Conservation (phyloP, 768 basidiomycete genomes). For the Astraeus odoratus region DNA sequence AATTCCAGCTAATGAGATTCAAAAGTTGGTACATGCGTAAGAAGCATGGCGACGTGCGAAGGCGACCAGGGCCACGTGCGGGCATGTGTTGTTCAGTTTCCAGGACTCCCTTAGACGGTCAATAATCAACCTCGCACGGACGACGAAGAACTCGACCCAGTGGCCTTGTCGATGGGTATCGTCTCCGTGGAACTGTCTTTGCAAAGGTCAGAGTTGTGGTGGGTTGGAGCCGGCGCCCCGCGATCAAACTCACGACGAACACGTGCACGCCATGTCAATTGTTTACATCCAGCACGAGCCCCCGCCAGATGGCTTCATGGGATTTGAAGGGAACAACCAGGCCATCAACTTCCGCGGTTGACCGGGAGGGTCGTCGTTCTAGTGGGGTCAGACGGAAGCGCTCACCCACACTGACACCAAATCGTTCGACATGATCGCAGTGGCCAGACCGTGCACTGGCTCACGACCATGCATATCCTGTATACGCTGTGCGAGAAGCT, state of each 20-base stretch:
- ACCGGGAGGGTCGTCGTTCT: background rate
- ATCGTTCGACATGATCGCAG: background rate
- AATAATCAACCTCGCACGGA: too few relatives aligned
- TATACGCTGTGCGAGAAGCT: background rate
- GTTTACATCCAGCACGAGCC: too few relatives aligned
- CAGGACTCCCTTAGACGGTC: too few relatives aligned
- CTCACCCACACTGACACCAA: background rate
- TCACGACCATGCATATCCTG: background rate
- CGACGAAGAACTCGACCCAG: too few relatives aligned
- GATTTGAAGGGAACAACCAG: too few relatives aligned
- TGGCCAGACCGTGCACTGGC: background rate
- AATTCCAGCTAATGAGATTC: conserved; percentile 10
- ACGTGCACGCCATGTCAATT: background rate
- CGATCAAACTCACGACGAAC: background rate
- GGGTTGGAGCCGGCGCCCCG: background rate
- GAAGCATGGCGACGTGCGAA: conserved; percentile 16
- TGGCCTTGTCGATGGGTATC: too few relatives aligned
- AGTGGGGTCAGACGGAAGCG: background rate
- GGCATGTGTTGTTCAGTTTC: background rate
- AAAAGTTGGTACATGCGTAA: conserved; percentile 21
- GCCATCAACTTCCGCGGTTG: too few relatives aligned
- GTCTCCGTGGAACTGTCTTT: too few relatives aligned
- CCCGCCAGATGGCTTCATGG: too few relatives aligned
- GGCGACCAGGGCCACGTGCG: conserved; percentile 11
- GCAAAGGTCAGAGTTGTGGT: too few relatives aligned